Conservation (phyloP, 768 basidiomycete genomes). For the Myochromella boudieri region DNA sequence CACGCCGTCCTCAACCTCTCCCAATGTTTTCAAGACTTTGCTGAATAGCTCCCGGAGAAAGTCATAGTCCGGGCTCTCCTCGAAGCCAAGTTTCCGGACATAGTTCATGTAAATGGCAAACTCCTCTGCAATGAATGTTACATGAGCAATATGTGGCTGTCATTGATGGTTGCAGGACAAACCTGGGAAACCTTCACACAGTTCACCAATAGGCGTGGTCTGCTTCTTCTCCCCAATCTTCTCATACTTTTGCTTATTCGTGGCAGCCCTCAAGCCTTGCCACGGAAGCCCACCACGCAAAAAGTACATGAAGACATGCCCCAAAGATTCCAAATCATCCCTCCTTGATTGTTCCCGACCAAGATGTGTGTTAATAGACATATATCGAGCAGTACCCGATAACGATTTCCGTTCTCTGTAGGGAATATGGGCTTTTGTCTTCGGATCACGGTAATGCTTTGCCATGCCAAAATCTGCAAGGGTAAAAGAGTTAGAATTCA, state of each 20-base stretch:
- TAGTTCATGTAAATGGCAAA: conserved; percentile 99
- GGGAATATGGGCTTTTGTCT: conserved; percentile 97
- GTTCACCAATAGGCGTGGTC: conserved; percentile 84
- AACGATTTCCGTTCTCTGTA: conserved; percentile 97
- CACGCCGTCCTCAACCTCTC: conserved; percentile 87
- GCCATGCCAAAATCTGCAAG: conserved; percentile 95
- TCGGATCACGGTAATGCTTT: conserved; percentile 98
- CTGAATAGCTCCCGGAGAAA: conserved; percentile 93
- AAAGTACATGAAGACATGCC: conserved; percentile 99
- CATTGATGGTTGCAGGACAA: conserved; percentile 26
- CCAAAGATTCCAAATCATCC: conserved; percentile 95
- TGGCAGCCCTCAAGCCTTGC: conserved; percentile 97
- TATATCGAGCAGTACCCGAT: conserved; percentile 96
- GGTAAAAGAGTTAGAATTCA: conserved; percentile 4
- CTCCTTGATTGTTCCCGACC: conserved; percentile 93
- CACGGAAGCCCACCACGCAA: conserved; percentile 94
- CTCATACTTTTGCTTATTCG: conserved; percentile 99
- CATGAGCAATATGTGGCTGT: conserved; percentile 5
- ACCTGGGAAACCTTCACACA: conserved; percentile 98
- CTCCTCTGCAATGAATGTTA: conserved; percentile 62
- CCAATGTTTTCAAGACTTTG: conserved; percentile 85
- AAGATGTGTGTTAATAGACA: conserved; percentile 99
- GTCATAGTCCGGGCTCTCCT: conserved; percentile 97
- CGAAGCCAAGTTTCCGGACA: conserved; percentile 96
- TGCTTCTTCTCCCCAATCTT: conserved; percentile 99